Conservation (phyloP, 495 filamentous ascomycete species). For the Xylaria cubensis region DNA sequence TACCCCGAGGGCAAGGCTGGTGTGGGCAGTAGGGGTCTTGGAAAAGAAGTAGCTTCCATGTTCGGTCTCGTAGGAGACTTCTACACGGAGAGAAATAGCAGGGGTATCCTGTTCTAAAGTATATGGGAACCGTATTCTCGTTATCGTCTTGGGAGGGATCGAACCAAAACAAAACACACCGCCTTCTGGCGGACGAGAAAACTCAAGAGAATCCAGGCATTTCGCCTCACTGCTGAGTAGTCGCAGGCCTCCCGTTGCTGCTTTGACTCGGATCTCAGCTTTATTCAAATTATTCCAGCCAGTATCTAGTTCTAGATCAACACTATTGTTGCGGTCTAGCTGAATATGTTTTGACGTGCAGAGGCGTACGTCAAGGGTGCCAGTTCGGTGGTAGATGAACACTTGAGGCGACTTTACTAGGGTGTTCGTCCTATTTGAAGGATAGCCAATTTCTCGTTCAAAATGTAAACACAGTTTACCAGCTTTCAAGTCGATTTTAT, state of each 20-base stretch:
- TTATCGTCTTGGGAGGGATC: constrained; percentile 55
- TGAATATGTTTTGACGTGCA: constrained; percentile 64
- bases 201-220: constrained; percentile 61
- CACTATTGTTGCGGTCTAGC: constrained; percentile 74
- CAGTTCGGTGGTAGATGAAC: constrained; percentile 54
- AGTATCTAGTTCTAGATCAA: constrained; percentile 75
- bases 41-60: constrained; percentile 75
- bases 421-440: constrained; percentile 50
- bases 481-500: constrained; percentile 70
- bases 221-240: constrained; percentile 76
- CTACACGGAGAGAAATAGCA: constrained; percentile 75
- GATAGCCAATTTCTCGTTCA: constrained; percentile 54
- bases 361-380: constrained; percentile 56
- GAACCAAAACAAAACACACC: constrained; percentile 71
- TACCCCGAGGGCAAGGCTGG: constrained; percentile 82
- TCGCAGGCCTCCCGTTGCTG: constrained; percentile 86
- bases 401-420: constrained; percentile 52
- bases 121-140: constrained; percentile 77
- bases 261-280: constrained; percentile 74
- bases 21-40: constrained; percentile 66
- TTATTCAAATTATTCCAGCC: constrained; percentile 78
- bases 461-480: constrained; percentile 74
- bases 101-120: constrained; percentile 79
- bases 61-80: constrained; percentile 78
- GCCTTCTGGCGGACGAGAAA: constrained; percentile 63